These are phyloP conservation scores for Cokeromyces recurvatus DNA, from an alignment of 371 early-diverging fungal species.

Conservation along the genomic window DNA sequence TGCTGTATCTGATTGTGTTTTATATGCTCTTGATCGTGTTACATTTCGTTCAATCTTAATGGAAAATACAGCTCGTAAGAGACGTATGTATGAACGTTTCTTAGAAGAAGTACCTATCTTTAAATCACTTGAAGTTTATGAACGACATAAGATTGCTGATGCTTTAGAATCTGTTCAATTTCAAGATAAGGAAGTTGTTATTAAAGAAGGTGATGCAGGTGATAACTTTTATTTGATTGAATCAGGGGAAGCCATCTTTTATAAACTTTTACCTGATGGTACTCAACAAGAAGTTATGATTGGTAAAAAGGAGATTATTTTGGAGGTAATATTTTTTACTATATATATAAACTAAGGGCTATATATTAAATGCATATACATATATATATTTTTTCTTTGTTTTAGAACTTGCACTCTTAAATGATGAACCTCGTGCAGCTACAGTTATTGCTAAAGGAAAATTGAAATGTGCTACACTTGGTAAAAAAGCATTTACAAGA, in stretches of 20 bases:
- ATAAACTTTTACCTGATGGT: constrained; percentile 46
- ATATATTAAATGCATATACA: too few relatives aligned
- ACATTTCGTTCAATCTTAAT: constrained; percentile 76
- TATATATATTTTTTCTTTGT: neutral
- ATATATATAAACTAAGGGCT: neutral
- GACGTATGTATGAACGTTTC: constrained; percentile 77
- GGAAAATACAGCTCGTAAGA: constrained; percentile 68
- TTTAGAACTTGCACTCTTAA: constrained; percentile 86
- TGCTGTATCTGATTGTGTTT: constrained; percentile 58
- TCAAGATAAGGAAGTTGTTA: constrained; percentile 63
- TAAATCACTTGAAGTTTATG: constrained; percentile 59
- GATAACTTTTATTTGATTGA: constrained; percentile 76
- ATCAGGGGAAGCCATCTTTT: constrained; percentile 72
- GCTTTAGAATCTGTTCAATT: constrained; percentile 69
- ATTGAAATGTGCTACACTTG: constrained; percentile 88
- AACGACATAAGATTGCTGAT: constrained; percentile 80
- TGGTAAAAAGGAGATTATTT: constrained; percentile 90
- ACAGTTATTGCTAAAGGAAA: constrained; percentile 86
- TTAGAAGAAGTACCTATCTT: constrained; percentile 70
- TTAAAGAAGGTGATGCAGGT: constrained; percentile 68
- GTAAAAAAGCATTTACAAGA: constrained; percentile 89
- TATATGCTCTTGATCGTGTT: constrained; percentile 85
- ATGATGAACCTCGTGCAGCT: constrained; percentile 89
- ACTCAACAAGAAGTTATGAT: constrained; percentile 72
- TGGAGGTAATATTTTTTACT: constrained; percentile 72